Evolutionary conservation across 345 rosid species (phyloP), one percentile per base, ranked within the genome.

Genomic region (Gossypium stocksii): DNA sequence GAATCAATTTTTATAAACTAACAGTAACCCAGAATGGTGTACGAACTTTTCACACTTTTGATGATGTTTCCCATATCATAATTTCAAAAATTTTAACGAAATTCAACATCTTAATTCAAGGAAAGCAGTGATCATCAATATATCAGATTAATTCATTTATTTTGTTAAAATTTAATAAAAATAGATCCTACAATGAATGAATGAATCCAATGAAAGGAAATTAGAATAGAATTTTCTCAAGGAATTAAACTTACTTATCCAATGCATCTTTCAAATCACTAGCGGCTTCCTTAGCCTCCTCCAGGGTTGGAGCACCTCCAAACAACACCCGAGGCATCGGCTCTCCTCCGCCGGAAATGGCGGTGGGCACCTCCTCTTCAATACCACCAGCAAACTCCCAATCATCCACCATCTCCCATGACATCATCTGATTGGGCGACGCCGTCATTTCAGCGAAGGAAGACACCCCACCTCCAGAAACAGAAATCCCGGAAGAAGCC

Each of bases 201-300:
- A 46, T 44, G 48, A 43, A 22, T 9, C 67, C 44, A 63, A 38
- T 38, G 48, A 63, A 7, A 38, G 4, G n/a, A 38, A 64, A 3
- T 41, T 9, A 59, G 41, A 59, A 60, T 60, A 41, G 2, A 20
- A 22, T 6, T 45, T 22, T 22, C 19, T 22, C 53, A 64, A 64
- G 22, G 34, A 2, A 45, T 13, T 68, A 43, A 48, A 15, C 13
- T 48, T 48, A 67, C 57, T 48, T 67, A 46, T 84, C 83, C 27
- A 89, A 44, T 1, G 90, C 90, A 58, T 85, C 89, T 52, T 82
- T 87, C 80, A 87, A 73, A 43, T 87, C 88, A 34, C 16, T 16
- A 43, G 93, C 80, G 15, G 90, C 93, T 10, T 74, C 84, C 73
- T 84, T 77, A 3, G 93, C 84, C 84, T 87, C 90, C 41, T 85